Conservation (phyloP, 2,329 filamentous ascomycete species). For the Pyrenophora graminea region DNA sequence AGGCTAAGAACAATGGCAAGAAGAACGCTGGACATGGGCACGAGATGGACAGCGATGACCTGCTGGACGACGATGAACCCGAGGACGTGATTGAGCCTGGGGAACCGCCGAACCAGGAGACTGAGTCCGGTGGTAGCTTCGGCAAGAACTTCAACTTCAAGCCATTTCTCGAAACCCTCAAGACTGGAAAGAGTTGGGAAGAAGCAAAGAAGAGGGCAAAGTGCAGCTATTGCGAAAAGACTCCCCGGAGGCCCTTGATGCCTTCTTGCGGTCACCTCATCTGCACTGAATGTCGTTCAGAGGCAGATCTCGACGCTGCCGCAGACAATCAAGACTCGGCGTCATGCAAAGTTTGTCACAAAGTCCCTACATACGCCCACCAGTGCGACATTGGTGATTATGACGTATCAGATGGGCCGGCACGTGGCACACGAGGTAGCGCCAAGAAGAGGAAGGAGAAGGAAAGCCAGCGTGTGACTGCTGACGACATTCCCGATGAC, state of each 20-base stretch:
- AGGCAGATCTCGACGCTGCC: slow-evolving; percentile 36
- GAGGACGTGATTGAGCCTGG: not conserved
- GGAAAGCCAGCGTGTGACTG: slow-evolving; percentile 13
- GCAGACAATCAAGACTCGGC: slow-evolving; percentile 8
- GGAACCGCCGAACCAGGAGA: no score
- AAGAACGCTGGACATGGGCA: slow-evolving; percentile 5
- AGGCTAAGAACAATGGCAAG: slow-evolving; percentile 2
- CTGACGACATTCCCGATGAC: slow-evolving; percentile 39
- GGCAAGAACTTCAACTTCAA: slow-evolving; percentile 49
- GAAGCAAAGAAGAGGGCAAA: slow-evolving; percentile 48
- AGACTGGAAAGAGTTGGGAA: slow-evolving; percentile 40
- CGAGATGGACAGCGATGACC: slow-evolving; percentile 7
- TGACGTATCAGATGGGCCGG: slow-evolving; percentile 4
- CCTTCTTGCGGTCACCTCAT: slow-evolving; percentile 62
- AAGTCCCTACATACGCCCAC: slow-evolving; percentile 23
- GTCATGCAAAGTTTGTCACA: slow-evolving; percentile 44
- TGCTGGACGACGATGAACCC: not conserved
- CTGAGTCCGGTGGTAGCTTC: slow-evolving; percentile 27
- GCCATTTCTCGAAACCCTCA: slow-evolving; percentile 47
- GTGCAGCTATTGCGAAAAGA: slow-evolving; percentile 51
- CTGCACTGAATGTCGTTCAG: slow-evolving; percentile 55
- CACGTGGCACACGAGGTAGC: slow-evolving; percentile 22
- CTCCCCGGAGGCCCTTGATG: slow-evolving; percentile 49
- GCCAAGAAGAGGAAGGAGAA: slow-evolving; percentile 21
- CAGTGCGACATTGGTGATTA: slow-evolving; percentile 30